Evolutionary conservation across 768 basidiomycete genomes (phyloP).

Genomic region (Boletus rubescentipes): DNA sequence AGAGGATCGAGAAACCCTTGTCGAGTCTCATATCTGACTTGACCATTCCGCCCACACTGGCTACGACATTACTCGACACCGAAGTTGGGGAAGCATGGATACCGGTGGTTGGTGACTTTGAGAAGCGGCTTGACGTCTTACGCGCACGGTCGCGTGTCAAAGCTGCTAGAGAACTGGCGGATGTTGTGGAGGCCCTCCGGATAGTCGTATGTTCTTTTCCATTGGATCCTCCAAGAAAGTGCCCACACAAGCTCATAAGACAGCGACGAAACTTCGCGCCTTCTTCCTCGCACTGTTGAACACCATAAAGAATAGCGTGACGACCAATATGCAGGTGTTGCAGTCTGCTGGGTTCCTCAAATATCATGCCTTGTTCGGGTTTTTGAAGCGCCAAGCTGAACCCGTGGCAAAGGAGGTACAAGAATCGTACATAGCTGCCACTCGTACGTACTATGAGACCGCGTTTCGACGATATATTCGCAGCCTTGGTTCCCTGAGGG

Average conservation of each 20-base stretch:
- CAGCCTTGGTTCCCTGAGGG: slow-evolving; percentile 77
- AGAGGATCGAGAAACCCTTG: slow-evolving; percentile 90
- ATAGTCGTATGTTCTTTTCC: slow-evolving; percentile 64
- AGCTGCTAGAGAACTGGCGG: slow-evolving; percentile 78
- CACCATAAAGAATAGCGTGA: slow-evolving; percentile 78
- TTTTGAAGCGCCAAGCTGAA: slow-evolving; percentile 80
- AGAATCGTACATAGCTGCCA: slow-evolving; percentile 77
- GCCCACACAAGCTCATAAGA: slow-evolving; percentile 44
- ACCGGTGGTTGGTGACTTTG: slow-evolving; percentile 74
- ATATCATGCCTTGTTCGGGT: slow-evolving; percentile 77
- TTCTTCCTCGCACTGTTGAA: slow-evolving; percentile 85
- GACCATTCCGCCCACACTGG: slow-evolving; percentile 77
- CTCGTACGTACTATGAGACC: slow-evolving; percentile 93
- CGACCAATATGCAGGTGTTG: slow-evolving; percentile 90
- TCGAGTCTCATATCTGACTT: slow-evolving; percentile 78
- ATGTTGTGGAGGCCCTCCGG: slow-evolving; percentile 83
- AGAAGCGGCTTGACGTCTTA: slow-evolving; percentile 65
- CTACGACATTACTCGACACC: slow-evolving; percentile 78
- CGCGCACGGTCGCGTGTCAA: slow-evolving; percentile 79
- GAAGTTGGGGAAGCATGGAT: slow-evolving; percentile 91
- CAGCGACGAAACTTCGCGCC: slow-evolving; percentile 81
- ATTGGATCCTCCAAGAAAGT: background rate
- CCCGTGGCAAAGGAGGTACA: slow-evolving; percentile 85
- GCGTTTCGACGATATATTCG: slow-evolving; percentile 89
- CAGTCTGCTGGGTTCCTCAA: slow-evolving; percentile 87